phyloP scores from a whole-genome alignment of 163 green algal genomes.

The Chlamydomonas reinhardtii region DNA sequence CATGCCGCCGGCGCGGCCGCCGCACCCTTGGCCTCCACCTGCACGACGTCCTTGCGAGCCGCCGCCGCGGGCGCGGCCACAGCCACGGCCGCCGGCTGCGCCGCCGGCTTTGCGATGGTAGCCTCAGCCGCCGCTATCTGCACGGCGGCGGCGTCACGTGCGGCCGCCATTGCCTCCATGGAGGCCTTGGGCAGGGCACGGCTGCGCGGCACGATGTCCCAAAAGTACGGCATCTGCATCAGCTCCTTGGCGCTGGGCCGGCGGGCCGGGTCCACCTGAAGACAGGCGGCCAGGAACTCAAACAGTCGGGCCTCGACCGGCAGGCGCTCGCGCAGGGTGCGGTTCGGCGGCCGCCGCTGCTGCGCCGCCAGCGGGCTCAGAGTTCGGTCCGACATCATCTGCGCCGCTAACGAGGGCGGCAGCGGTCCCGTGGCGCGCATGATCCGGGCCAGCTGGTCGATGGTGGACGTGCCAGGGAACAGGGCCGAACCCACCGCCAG shows the following conservation, averaged over 20 bases:
- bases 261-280: neutral
- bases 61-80: no score
- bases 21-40: no score
- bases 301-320: neutral
- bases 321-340: neutral
- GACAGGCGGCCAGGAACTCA: neutral
- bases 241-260: neutral
- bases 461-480: neutral
- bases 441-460: neutral
- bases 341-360: neutral
- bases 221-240: neutral
- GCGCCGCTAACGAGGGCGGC: neutral
- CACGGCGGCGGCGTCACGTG: no score
- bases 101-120: no score
- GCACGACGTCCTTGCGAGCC: no score
- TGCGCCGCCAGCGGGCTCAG: neutral
- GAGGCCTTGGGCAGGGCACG: neutral
- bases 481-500: neutral
- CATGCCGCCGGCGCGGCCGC: no score
- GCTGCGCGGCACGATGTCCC: neutral
- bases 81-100: no score
- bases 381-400: neutral
- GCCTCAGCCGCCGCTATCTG: neutral
- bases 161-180: neutral
- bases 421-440: neutral